Percentiles rank a stretch among this genome's conserved stretches.
phyloP scores from a whole-genome alignment of 495 filamentous ascomycete genomes.

The Aspergillus indologenus region DNA sequence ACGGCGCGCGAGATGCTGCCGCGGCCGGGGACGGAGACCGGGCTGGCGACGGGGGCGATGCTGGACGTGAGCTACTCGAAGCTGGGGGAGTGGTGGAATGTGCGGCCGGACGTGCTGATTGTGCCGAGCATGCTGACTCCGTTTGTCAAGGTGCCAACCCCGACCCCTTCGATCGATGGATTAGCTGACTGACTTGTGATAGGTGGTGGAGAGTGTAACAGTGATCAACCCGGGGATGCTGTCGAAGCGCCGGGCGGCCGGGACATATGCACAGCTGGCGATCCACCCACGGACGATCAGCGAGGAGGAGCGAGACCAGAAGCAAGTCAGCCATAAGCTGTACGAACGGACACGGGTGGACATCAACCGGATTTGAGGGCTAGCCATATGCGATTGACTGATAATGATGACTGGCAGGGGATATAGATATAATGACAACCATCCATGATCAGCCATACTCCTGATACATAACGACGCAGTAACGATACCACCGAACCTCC shows the following conservation, averaged over 20 bases:
- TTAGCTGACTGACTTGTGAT: constrained; percentile 3
- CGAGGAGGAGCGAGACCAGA: constrained; percentile 56
- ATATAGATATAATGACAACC: background rate
- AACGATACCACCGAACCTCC: no score
- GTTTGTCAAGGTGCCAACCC: constrained; percentile 72
- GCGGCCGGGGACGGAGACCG: constrained; percentile 54
- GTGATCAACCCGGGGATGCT: constrained; percentile 84
- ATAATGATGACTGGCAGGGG: no score
- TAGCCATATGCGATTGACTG: no score
- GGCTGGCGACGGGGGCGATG: constrained; percentile 64
- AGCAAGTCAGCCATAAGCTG: constrained; percentile 65
- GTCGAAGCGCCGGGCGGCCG: constrained; percentile 76
- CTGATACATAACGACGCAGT: no score
- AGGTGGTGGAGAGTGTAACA: constrained; percentile 83
- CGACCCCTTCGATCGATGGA: constrained; percentile 11
- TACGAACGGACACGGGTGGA: constrained; percentile 84
- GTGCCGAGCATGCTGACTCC: constrained; percentile 77
- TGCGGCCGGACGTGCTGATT: constrained; percentile 80
- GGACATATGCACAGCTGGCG: constrained; percentile 75
- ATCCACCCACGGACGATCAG: constrained; percentile 60
- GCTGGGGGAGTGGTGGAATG: constrained; percentile 83
- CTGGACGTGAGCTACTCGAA: constrained; percentile 84
- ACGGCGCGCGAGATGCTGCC: constrained; percentile 62
- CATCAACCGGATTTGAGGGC: constrained; percentile 78
- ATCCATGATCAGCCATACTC: no score